A percentile compares a stretch with the other conserved stretches of the same genome.
Conservation (phyloP, 2,329 filamentous ascomycete genomes). For the Arthroderma sp. region DNA sequence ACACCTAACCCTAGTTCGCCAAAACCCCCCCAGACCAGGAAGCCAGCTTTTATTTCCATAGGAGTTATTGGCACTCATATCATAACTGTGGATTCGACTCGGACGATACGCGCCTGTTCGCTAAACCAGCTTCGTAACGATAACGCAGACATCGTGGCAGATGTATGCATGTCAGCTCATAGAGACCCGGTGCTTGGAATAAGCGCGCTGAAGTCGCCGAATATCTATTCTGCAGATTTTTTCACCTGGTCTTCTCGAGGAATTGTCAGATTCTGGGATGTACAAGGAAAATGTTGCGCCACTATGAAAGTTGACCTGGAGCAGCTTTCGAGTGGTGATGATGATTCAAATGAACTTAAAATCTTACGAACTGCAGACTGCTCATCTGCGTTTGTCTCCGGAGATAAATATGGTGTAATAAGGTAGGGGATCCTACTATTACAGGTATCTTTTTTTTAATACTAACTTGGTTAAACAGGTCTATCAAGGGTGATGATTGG, state of each 20-base stretch:
- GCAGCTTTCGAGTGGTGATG: constrained; percentile 34
- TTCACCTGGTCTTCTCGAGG: constrained; percentile 82
- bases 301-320: constrained; percentile 59
- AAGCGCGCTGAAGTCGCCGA: constrained; percentile 47
- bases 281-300: constrained; percentile 54
- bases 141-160: constrained; percentile 17
- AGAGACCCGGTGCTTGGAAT: constrained; percentile 56
- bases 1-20: constrained; percentile 13
- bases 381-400: constrained; percentile 59
- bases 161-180: constrained; percentile 40
- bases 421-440: constrained; percentile 27
- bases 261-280: constrained; percentile 68
- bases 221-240: constrained; percentile 55
- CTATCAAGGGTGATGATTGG: constrained; percentile 38
- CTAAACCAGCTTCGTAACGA: constrained; percentile 32
- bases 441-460: background rate
- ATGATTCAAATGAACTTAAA: constrained; percentile 44
- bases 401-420: constrained; percentile 76
- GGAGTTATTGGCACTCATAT: constrained; percentile 54
- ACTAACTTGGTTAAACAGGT: constrained; percentile 14
- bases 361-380: constrained; percentile 46
- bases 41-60: constrained; percentile 47
- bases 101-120: constrained; percentile 51
- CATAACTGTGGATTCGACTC: constrained; percentile 61
- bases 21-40: constrained; percentile 18